Percentiles rank a stretch among this genome's conserved stretches.
phyloP scores from a whole-genome alignment of 1,284 basidiomycete genomes.

The Schizophyllum commune region DNA sequence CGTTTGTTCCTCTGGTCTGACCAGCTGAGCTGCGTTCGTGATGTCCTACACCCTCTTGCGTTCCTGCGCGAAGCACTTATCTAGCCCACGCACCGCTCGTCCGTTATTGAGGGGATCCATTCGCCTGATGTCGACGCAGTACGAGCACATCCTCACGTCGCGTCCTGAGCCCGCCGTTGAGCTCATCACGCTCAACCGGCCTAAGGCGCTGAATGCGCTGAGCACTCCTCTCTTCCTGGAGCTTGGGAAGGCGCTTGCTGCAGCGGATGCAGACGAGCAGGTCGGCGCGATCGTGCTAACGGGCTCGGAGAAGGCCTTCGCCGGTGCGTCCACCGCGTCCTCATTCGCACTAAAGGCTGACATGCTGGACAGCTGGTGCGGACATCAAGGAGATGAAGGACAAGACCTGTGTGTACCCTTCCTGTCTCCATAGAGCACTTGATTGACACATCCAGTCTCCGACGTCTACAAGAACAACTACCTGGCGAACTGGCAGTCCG shows the following conservation, averaged over 20 bases:
- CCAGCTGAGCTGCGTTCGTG: too few relatives aligned
- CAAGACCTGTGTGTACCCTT: slow-evolving; percentile 66
- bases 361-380: slow-evolving; percentile 57
- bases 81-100: slow-evolving; percentile 4
- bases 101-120: not conserved
- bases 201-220: slow-evolving; percentile 93
- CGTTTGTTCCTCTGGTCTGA: too few relatives aligned
- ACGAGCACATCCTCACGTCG: slow-evolving; percentile 72
- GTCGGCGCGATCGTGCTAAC: slow-evolving; percentile 89
- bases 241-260: slow-evolving; percentile 69
- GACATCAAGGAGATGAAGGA: slow-evolving; percentile 94
- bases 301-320: slow-evolving; percentile 90
- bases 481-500: slow-evolving; percentile 76
- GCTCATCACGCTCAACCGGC: slow-evolving; percentile 91
- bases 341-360: not conserved
- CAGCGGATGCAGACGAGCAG: slow-evolving; percentile 65
- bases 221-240: slow-evolving; percentile 73
- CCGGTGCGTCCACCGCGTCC: slow-evolving; percentile 41
- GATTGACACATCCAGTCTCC: slow-evolving; percentile 41
- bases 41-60: slow-evolving; percentile 8
- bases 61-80: slow-evolving; percentile 13
- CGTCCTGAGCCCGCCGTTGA: slow-evolving; percentile 71
- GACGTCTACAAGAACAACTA: slow-evolving; percentile 89
- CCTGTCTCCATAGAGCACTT: not conserved
- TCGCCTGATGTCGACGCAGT: slow-evolving; percentile 39